These are phyloP conservation scores for Grigorovia yakushimaensis DNA, from an alignment of 805 yeast genomes.

Conservation along the genomic window DNA sequence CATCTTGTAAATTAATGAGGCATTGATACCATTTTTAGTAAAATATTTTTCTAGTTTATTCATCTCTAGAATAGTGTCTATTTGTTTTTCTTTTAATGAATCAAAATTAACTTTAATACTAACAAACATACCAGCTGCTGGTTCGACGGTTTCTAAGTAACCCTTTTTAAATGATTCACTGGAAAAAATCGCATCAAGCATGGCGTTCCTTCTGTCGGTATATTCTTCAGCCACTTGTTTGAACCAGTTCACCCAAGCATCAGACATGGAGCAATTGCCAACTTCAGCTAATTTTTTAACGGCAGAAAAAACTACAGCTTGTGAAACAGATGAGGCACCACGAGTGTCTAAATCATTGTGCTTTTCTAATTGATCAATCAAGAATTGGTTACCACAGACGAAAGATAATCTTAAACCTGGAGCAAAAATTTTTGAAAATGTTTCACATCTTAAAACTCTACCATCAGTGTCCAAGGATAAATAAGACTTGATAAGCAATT, in stretches of 20 bases:
- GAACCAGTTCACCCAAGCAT: constrained; percentile 42
- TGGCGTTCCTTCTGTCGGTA: constrained; percentile 34
- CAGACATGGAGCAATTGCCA: constrained; percentile 18
- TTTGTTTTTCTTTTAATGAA: constrained; percentile 2
- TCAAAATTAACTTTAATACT: constrained; percentile 33
- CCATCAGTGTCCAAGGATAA: constrained; percentile 47
- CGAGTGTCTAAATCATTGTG: constrained; percentile 33
- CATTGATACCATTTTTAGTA: constrained; percentile 41
- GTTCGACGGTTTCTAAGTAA: constrained; percentile 37
- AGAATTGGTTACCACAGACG: constrained; percentile 40
- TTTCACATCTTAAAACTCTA: constrained; percentile 51
- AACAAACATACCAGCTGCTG: constrained; percentile 56
- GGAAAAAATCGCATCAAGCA: constrained; percentile 27
- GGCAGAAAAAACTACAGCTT: constrained; percentile 42
- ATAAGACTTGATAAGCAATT: constrained; percentile 41
- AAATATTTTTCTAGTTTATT: constrained; percentile 35
- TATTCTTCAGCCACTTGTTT: constrained; percentile 39
- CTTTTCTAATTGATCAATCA: constrained; percentile 34
- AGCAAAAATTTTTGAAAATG: constrained; percentile 55
- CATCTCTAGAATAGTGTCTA: constrained; percentile 26
- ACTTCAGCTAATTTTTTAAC: constrained; percentile 33
- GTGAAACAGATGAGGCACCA: constrained; percentile 51
- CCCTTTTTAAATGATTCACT: constrained; percentile 36
- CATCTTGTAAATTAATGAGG: constrained; percentile 54
- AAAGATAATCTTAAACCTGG: constrained; percentile 62